Evolutionary conservation across 1,284 basidiomycete genomes (phyloP).

Genomic region (Sanghuangporus sanghuang): DNA sequence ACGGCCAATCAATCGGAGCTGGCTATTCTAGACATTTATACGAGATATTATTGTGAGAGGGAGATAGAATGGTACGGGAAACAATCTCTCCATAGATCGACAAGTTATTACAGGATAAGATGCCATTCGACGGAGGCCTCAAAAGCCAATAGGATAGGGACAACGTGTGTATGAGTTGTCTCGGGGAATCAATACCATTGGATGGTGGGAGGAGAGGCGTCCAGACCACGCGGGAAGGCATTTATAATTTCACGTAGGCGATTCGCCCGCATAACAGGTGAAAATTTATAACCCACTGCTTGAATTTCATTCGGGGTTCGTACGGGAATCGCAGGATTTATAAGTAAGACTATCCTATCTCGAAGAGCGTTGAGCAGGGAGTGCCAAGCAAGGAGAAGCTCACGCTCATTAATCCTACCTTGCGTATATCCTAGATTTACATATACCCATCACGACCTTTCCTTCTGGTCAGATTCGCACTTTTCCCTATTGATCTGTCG

Average conservation of each 20-base stretch:
- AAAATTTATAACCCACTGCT: not conserved
- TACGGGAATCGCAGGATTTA: not conserved
- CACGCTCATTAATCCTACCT: not conserved
- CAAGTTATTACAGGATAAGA: no score
- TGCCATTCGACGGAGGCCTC: no score
- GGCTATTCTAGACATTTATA: not conserved
- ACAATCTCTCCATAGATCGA: not conserved
- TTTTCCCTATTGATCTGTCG: not conserved
- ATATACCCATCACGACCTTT: not conserved
- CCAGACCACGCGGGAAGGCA: no score
- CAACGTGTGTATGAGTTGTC: no score
- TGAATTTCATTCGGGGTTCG: not conserved
- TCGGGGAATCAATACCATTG: no score
- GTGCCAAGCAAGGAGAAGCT: not conserved
- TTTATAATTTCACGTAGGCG: no score
- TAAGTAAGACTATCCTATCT: not conserved
- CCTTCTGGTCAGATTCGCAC: not conserved
- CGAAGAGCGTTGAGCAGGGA: not conserved
- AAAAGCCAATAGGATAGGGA: no score
- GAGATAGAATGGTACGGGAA: not conserved
- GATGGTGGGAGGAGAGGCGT: no score
- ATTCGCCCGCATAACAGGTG: not conserved
- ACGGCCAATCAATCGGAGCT: not conserved
- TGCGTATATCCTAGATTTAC: not conserved
- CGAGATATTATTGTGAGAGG: not conserved